Base-by-base conservation (phyloP, 2,329 filamentous ascomycete species). In the Aspergillus sp. region DNA sequence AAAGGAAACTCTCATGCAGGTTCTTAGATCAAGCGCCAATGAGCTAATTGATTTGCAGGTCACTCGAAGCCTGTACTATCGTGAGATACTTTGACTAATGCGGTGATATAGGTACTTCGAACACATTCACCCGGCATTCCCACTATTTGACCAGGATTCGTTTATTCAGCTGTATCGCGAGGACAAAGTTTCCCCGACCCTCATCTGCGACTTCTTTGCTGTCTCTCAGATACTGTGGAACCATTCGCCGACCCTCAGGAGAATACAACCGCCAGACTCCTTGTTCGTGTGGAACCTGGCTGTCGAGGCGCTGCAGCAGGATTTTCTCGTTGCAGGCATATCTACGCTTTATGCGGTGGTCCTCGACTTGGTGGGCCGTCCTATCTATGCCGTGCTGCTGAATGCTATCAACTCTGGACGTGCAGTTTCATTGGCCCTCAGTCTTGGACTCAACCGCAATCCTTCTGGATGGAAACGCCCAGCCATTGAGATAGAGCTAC, bases 251-350 rank as follows among this genome's bases (percentile, higher is more conserved):
- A 52, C 51, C 5, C 61, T 62, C 23, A 61, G 49, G 38, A 52
- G 60, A 30, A 61, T 61, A 30, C 64, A 62, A 11, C 71, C 72
- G 1, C 84, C 84, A 0, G 83, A 86, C 65, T 72, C 76, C 13
- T 78, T 81, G 15, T 86, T 83, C 64, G 79, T 84, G 34, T 87
- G 84, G 84, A 86, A 86, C 57, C 76, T 84, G 22, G 82, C 83
- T 17, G 82, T 79, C 15, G 81, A 83, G 59, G 82, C 83, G 0
- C 72, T 85, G 5, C 83, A 84, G 60, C 83, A 86, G 47, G 79
- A 85, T 3, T 77, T 83, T 31, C 72, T 83, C 5, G 81, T 80
- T 0, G 84, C 83, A 0, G 81, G 83, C 0, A 76, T 85, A 48
- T 82, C 83, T 0, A 83, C 83, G 0, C 77, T 87, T 13, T 75